phyloP scores from a whole-genome alignment of 2,329 filamentous ascomycete species.

The Diaporthe amygdali region DNA sequence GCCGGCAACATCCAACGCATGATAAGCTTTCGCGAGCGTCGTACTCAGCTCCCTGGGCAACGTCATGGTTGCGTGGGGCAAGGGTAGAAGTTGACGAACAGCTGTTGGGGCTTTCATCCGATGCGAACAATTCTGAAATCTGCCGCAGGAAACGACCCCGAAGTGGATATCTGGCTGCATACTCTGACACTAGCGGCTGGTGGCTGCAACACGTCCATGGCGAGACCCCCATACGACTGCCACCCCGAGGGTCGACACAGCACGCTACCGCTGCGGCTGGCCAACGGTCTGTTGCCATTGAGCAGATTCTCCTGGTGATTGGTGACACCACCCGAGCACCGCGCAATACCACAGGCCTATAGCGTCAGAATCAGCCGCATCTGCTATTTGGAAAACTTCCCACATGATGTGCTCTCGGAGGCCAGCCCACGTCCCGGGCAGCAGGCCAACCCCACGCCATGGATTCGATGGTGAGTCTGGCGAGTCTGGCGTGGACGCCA shows the following conservation, averaged over 20 bases:
- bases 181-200: constrained; percentile 19
- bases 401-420: constrained; percentile 14
- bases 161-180: constrained; percentile 14
- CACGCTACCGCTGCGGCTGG: not conserved
- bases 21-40: constrained; percentile 14
- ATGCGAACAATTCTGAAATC: constrained; percentile 3
- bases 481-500: not conserved
- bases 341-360: not conserved
- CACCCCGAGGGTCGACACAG: constrained; percentile 7
- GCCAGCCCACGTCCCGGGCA: not conserved
- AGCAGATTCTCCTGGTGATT: not conserved
- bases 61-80: constrained; percentile 9
- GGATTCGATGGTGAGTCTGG: not conserved
- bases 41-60: not conserved
- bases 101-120: not conserved
- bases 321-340: not conserved
- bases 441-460: not conserved
- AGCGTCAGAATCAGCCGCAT: constrained; percentile 22
- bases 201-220: constrained; percentile 7
- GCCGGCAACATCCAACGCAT: not conserved
- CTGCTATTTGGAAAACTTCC: not conserved
- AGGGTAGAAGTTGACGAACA: not conserved
- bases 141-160: constrained; percentile 17
- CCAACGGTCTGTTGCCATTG: not conserved
- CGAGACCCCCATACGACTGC: not conserved